Conservation (phyloP, 1,139 yeast species). For the Entelexis paramagnoliae region DNA sequence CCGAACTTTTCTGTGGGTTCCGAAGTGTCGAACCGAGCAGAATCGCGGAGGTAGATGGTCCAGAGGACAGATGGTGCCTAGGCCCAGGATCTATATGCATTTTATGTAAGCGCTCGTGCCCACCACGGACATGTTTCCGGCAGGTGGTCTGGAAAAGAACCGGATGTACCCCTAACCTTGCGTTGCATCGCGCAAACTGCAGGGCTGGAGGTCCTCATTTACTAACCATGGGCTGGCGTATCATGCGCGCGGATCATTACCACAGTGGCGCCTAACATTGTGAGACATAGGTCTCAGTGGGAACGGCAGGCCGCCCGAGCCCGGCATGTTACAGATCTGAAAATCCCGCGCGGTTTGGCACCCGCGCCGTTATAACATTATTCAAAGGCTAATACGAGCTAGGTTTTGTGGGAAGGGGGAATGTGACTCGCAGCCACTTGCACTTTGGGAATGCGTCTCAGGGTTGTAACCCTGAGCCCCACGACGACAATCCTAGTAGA, state of each 20-base stretch:
- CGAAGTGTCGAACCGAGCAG: neutral
- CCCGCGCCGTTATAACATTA: neutral
- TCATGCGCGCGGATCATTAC: no score
- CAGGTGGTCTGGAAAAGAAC: neutral
- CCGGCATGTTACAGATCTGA: no score
- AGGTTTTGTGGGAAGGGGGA: neutral
- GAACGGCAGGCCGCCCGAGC: no score
- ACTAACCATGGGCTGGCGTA: neutral
- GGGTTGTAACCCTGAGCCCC: neutral
- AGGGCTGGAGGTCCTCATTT: neutral
- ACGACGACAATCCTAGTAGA: neutral
- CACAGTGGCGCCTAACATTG: no score
- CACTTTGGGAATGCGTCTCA: neutral
- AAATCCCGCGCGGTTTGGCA: no score
- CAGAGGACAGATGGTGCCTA: neutral
- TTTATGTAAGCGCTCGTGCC: conserved; percentile 1
- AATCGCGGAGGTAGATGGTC: neutral
- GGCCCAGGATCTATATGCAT: neutral
- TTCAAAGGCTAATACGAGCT: neutral
- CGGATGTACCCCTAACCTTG: neutral
- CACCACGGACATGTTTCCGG: conserved; percentile 3
- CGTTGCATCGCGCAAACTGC: neutral
- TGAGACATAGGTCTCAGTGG: no score
- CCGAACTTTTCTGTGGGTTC: neutral
- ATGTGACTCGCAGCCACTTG: neutral